Percentiles rank a stretch among this genome's conserved stretches.
Conservation (phyloP, 2,329 filamentous ascomycete genomes). For the Beauveria scarabaeidicola region DNA sequence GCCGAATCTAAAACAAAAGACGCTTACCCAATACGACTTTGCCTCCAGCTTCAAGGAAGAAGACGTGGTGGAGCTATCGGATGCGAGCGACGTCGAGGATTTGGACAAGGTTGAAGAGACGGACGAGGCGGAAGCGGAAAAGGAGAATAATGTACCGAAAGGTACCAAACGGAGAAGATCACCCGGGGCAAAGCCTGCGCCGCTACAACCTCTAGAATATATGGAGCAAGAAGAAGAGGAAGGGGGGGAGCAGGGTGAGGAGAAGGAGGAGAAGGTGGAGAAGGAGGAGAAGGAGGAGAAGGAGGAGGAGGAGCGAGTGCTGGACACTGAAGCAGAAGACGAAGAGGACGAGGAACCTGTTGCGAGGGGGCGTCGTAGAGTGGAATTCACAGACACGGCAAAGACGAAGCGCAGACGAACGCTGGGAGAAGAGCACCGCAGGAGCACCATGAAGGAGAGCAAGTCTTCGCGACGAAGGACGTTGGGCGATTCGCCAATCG, state of each 20-base stretch:
- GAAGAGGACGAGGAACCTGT: neutral
- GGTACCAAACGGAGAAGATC: neutral
- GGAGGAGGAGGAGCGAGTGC: conserved; percentile 17
- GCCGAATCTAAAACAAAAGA: conserved; percentile 29
- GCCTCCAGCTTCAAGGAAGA: conserved; percentile 27
- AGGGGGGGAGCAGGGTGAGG: conserved; percentile 16
- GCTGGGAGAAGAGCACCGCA: conserved; percentile 17
- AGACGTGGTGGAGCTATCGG: conserved; percentile 17
- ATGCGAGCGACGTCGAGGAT: conserved; percentile 14
- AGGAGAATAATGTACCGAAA: conserved; percentile 14
- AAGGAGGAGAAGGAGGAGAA: conserved; percentile 6
- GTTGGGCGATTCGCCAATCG: conserved; percentile 9
- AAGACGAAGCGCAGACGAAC: conserved; percentile 22
- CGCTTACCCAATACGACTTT: conserved; percentile 34
- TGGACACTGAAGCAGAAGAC: conserved; percentile 15
- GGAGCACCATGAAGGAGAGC: conserved; percentile 15
- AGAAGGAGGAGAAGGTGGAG: neutral
- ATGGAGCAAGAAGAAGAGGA: neutral
- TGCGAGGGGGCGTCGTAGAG: conserved; percentile 7
- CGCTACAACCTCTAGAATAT: neutral
- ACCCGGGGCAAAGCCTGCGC: neutral
- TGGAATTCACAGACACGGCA: neutral
- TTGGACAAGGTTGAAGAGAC: neutral
- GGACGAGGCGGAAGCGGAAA: conserved; percentile 9
- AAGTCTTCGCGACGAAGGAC: conserved; percentile 15